Evolutionary conservation across 2,329 filamentous ascomycete genomes (phyloP).

Genomic region (Davidsoniella virescens): DNA sequence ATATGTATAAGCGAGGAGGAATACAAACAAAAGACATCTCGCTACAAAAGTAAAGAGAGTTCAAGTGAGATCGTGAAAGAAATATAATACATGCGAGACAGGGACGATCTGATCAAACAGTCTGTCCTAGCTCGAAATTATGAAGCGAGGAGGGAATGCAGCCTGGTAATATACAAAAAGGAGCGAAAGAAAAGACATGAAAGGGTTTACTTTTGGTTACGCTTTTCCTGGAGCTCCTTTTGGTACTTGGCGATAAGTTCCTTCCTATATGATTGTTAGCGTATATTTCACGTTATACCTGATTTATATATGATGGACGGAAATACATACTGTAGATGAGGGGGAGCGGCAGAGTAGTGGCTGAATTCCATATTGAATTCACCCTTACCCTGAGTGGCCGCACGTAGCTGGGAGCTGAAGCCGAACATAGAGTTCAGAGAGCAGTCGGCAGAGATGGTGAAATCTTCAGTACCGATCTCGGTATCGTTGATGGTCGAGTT

Average conservation of each 20-base stretch:
- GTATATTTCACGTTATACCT: constrained; percentile 11
- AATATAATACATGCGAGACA: neutral
- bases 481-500: constrained; percentile 91
- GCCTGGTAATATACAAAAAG: neutral
- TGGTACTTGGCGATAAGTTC: constrained; percentile 42
- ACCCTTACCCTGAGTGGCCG: constrained; percentile 92
- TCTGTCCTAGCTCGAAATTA: neutral
- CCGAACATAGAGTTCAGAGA: constrained; percentile 96
- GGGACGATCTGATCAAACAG: neutral
- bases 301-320: neutral
- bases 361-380: constrained; percentile 99
- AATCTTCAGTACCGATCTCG: constrained; percentile 85
- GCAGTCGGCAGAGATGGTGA: constrained; percentile 82
- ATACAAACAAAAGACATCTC: too few species aligned
- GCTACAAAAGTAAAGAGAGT: too few species aligned
- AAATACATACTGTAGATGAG: constrained; percentile 65
- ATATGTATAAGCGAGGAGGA: too few species aligned
- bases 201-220: constrained; percentile 19
- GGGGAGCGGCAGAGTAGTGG: constrained; percentile 77
- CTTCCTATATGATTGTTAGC: constrained; percentile 29
- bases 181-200: neutral
- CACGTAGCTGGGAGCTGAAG: constrained; percentile 78
- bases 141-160: neutral
- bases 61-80: neutral
- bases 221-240: constrained; percentile 41